Evolutionary conservation across 2,329 filamentous ascomycete genomes (phyloP).

Genomic region (Aspergillus carbonarius): DNA sequence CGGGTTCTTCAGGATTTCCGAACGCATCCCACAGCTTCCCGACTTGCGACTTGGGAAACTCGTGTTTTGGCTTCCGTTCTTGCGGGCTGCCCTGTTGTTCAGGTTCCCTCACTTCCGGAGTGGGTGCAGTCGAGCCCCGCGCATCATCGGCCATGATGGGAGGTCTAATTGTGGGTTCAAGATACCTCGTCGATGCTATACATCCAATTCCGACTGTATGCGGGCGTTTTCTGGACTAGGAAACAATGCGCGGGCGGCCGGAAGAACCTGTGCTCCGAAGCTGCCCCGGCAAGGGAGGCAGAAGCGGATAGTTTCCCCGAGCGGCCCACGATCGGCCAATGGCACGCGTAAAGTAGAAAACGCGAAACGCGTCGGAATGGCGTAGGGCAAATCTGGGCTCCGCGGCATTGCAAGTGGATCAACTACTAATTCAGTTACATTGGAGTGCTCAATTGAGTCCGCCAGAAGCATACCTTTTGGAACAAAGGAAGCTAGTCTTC

Average conservation of each 20-base stretch:
- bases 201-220: not conserved
- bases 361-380: slow-evolving; percentile 36
- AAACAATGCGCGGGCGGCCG: slow-evolving; percentile 11
- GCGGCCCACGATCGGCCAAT: slow-evolving; percentile 15
- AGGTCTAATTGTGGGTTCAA: not conserved
- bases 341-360: slow-evolving; percentile 31
- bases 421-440: slow-evolving; percentile 8
- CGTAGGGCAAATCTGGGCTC: slow-evolving; percentile 19
- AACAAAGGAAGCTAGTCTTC: not conserved
- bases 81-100: slow-evolving; percentile 20
- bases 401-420: slow-evolving; percentile 11
- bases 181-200: slow-evolving; percentile 6
- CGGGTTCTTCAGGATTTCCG: slow-evolving; percentile 49
- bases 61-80: slow-evolving; percentile 39
- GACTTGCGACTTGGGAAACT: slow-evolving; percentile 46
- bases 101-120: slow-evolving; percentile 10
- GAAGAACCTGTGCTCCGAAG: slow-evolving; percentile 14
- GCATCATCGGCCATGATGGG: slow-evolving; percentile 43
- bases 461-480: not conserved
- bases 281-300: not conserved
- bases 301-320: slow-evolving; percentile 22
- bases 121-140: slow-evolving; percentile 25
- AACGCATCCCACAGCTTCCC: slow-evolving; percentile 51
- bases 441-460: slow-evolving; percentile 9
- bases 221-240: slow-evolving; percentile 11